These are phyloP conservation scores for Fusarium anthophilum DNA, from an alignment of 2,329 filamentous ascomycete species.

Conservation along the genomic window DNA sequence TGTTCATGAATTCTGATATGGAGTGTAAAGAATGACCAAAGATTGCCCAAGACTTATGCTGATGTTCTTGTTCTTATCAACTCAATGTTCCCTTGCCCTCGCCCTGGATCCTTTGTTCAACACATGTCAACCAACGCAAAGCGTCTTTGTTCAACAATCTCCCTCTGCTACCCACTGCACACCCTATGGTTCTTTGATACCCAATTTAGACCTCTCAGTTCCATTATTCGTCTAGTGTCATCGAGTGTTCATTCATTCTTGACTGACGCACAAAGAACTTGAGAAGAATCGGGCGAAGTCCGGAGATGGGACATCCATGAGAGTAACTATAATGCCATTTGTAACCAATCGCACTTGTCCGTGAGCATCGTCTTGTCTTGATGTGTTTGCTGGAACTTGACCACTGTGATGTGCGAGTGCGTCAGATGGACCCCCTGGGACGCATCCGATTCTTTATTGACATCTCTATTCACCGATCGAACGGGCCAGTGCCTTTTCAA, in stretches of 20 bases:
- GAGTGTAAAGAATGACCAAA: not conserved
- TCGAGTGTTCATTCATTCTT: not conserved
- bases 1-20: not conserved
- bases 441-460: slow-evolving; percentile 12
- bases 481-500: not conserved
- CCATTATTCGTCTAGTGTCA: not conserved
- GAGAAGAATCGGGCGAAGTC: not conserved
- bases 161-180: not conserved
- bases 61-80: slow-evolving; percentile 10
- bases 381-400: not conserved
- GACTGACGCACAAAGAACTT: slow-evolving; percentile 15
- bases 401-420: not conserved
- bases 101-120: slow-evolving; percentile 12
- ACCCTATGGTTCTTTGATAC: not conserved
- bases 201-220: slow-evolving; percentile 6
- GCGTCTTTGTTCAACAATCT: slow-evolving; percentile 15
- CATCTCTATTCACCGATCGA: not conserved
- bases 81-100: not conserved
- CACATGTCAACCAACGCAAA: not conserved
- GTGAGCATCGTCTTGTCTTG: not conserved
- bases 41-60: not conserved
- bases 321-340: not conserved
- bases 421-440: not conserved
- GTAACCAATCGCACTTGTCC: not conserved
- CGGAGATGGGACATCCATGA: not conserved